Conservation (phyloP, 1,139 yeast species). For the Sugiyamaella neomexicana region DNA sequence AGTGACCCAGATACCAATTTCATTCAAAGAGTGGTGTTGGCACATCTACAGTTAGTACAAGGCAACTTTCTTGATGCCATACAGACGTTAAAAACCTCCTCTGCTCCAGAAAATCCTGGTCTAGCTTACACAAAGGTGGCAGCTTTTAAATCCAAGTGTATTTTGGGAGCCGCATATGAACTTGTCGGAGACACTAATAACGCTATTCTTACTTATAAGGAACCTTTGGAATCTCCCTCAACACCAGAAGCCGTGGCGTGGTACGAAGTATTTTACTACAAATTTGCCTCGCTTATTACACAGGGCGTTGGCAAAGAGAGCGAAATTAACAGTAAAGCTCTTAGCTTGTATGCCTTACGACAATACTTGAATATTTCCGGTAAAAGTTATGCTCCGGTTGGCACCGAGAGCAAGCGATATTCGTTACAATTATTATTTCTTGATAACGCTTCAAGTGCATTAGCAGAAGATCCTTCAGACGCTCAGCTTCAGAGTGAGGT, state of each 20-base stretch:
- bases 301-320: background rate
- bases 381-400: conserved; percentile 12
- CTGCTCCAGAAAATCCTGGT: conserved; percentile 2
- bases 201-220: conserved; percentile 31
- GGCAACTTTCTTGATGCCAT: conserved; percentile 25
- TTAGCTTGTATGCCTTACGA: conserved; percentile 28
- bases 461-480: conserved; percentile 1
- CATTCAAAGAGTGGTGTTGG: conserved; percentile 27
- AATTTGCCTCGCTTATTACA: conserved; percentile 29
- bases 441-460: conserved; percentile 9
- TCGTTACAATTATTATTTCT: conserved; percentile 3
- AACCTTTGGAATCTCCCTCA: conserved; percentile 20
- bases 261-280: conserved; percentile 31
- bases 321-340: background rate
- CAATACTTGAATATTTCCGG: conserved; percentile 28
- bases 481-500: conserved; percentile 7
- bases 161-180: conserved; percentile 35
- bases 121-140: conserved; percentile 29
- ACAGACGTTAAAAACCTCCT: conserved; percentile 19
- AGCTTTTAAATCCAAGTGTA: conserved; percentile 29
- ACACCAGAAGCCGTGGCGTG: conserved; percentile 30
- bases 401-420: background rate
- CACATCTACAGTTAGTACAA: conserved; percentile 27
- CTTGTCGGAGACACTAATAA: conserved; percentile 25
- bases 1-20: conserved; percentile 15